Evolutionary conservation across 768 basidiomycete genomes (phyloP), one percentile per base, ranked within the genome.

Genomic region (Bullera alba): DNA sequence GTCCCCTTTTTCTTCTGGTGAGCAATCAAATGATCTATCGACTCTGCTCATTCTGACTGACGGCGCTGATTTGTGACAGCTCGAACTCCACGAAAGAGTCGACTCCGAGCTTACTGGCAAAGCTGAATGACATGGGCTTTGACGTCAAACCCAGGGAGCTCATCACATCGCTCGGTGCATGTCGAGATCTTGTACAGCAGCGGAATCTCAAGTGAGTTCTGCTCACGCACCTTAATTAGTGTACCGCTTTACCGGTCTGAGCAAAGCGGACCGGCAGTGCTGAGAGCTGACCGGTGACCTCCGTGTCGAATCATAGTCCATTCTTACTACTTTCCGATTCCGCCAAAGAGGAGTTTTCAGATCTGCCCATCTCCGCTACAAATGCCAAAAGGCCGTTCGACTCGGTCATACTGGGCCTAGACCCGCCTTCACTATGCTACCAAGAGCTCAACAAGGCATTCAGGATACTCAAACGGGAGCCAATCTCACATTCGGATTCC

Each of bases 41-140:
- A 12, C 19, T 15, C 42, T 44, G 10, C 8, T 43, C 10, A 21
- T 19, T 22, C 19, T 28, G 4, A 17, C 46, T 51, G 38, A 43
- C 30, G 23, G n/a, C 17, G 5, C n/a, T 15, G 5, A 17, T 16
- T 26, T 38, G 36, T 23, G 73, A 79, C 50, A 84, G 85, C 64
- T 84, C 81, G 43, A 86, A 86, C 63, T 81, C 81, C 0, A 83
- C 81, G 64, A 82, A 84, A 53, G 83, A 84, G 55, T 80, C 81
- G 0, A 79, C 75, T 0, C 36, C 46, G 2, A 73, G 71, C 3
- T 65, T 85, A 5, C 55, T 78, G n/a, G 47, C 48, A 1, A 73
- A 76, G 19, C 73, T 86, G 57, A 46, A 57, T 0, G 56, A 62
- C 0, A 78, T 82, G 54, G 81, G 82, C 0, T 78, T 85, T 53